Evolutionary conservation across 2,329 filamentous ascomycete genomes (phyloP).

Genomic region (Aspergillus sp.): DNA sequence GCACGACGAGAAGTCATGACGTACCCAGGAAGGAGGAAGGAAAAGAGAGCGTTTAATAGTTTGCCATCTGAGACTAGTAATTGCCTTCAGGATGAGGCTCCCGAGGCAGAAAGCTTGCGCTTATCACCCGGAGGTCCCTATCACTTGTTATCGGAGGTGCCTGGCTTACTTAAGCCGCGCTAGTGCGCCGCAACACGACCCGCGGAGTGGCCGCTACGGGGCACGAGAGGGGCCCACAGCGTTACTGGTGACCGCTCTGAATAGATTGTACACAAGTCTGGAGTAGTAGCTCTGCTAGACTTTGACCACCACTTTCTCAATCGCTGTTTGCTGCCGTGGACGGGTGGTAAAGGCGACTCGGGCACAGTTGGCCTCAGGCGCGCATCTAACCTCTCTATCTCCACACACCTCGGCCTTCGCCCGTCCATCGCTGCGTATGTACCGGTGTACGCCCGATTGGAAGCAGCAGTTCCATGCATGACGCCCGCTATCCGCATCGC

Average conservation of each 20-base stretch:
- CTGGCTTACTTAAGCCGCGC: not conserved
- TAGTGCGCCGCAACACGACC: not conserved
- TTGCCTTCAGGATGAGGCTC: not conserved
- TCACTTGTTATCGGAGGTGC: slow-evolving; percentile 1
- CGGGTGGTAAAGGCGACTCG: not conserved
- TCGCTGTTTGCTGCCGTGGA: slow-evolving; percentile 6
- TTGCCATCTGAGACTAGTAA: not conserved
- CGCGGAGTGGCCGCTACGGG: not conserved
- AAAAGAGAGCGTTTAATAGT: not conserved
- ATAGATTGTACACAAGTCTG: not conserved
- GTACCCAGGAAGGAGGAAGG: not conserved
- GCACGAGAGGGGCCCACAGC: not conserved
- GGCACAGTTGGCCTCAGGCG: slow-evolving; percentile 2
- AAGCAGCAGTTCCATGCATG: slow-evolving; percentile 41
- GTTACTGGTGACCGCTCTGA: not conserved
- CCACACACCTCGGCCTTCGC: not conserved
- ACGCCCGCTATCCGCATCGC: slow-evolving; percentile 35
- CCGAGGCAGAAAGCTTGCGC: not conserved
- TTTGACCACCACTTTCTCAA: not conserved
- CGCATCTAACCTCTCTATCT: not conserved
- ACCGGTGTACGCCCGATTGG: slow-evolving; percentile 27
- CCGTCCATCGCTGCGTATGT: slow-evolving; percentile 24
- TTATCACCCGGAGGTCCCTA: not conserved
- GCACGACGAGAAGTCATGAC: not conserved
- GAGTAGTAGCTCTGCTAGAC: not conserved